Base-by-base conservation (phyloP, 345 rosid genomes). In the Acer negundo region DNA sequence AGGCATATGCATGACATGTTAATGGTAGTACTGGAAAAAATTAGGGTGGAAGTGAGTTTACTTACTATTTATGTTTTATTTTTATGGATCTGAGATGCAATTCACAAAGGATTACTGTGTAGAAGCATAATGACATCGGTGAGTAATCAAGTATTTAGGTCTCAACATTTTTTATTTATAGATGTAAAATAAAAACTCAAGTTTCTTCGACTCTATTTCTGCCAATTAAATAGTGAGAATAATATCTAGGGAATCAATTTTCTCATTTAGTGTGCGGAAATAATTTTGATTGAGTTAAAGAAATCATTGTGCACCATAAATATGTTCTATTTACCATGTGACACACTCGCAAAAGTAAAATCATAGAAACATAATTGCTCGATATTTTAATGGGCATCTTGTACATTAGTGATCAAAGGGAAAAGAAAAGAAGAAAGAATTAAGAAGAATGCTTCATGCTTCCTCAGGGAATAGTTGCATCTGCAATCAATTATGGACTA, bases 401-500 rank as follows among this genome's bases (percentile, higher is more conserved):
- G 35, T 69, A 12, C 67, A 3, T 67, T 46, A 46, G 17, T 69
- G 35, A 11, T 17, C 28, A 63, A 63, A 28, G 67, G 67, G 19
- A 63, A 31, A 63, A 73, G 10, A 58, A 38, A 74, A 67, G 4
- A 64, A 38, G 24, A 63, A 20, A 23, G 16, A 49, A 20, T 53
- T 28, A 55, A 55, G 24, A 67, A 67, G n/a, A 69, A 6, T 15
- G 4, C 2, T 62, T 35, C 55, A 12, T 77, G 62, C 81, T 70
- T 80, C 83, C 64, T 65, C 80, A 94, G 98, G 97, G 99, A 77
- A 79, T 86, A 79, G 80, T 92, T 73, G 97, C 98, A 28, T 94
- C 99, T 78, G 98, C 99, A 55, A 77, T 96, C 58, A 94, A 91
- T 85, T 96, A 88, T 84, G 98, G 95, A 76, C 85, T 96, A n/a